phyloP scores from a whole-genome alignment of 2,329 filamentous ascomycete species.

The Neoascochyta sp. region DNA sequence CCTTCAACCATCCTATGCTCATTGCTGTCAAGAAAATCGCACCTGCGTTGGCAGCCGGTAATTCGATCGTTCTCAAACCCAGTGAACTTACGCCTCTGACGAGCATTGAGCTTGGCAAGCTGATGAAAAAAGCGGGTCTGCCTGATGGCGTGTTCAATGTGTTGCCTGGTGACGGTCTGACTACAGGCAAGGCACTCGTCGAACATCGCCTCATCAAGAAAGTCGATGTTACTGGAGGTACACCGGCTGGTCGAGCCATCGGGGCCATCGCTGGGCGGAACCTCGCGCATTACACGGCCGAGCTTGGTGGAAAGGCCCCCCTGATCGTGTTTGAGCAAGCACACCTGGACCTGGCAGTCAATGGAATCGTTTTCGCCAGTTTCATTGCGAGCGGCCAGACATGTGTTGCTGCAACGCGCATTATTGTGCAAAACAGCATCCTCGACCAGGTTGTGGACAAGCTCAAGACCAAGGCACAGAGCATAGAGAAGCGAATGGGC shows the following conservation, averaged over 20 bases:
- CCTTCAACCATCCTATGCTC: constrained; percentile 41
- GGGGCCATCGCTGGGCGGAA: constrained; percentile 36
- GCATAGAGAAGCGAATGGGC: constrained; percentile 54
- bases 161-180: constrained; percentile 30
- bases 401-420: constrained; percentile 54
- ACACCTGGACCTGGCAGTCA: constrained; percentile 36
- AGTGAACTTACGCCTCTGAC: constrained; percentile 39
- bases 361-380: constrained; percentile 39
- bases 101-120: constrained; percentile 34
- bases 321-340: constrained; percentile 38
- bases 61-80: constrained; percentile 38
- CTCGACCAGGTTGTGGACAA: constrained; percentile 39
- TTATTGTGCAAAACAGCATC: constrained; percentile 50
- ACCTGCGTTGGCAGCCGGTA: constrained; percentile 36
- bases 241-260: constrained; percentile 36
- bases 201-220: constrained; percentile 37
- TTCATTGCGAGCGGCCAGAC: constrained; percentile 56
- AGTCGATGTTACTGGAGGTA: constrained; percentile 40
- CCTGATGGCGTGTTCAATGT: constrained; percentile 39
- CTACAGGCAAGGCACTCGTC: constrained; percentile 36
- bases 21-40: constrained; percentile 43
- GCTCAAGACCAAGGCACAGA: constrained; percentile 46
- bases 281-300: constrained; percentile 36
- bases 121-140: constrained; percentile 37
- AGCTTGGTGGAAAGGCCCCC: constrained; percentile 39